Base-by-base conservation (phyloP, 345 rosid species). In the Microcos paniculata region DNA sequence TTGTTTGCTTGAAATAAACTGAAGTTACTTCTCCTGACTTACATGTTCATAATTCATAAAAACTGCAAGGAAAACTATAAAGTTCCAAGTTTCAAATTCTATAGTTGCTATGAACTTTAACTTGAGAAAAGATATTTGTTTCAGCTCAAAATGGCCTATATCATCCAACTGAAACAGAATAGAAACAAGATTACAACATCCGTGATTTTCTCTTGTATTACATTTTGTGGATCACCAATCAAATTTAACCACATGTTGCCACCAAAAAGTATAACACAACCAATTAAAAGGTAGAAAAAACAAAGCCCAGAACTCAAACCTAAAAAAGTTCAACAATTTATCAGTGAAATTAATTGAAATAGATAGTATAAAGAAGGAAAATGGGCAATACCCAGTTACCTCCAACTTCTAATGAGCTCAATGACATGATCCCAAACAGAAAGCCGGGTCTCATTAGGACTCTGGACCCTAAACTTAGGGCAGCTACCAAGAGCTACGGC, bases 401-500 rank as follows among this genome's bases (percentile, higher is more conserved):
- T 93, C 63, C 87, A 78, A 76, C 78, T 79, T 55, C 78, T 81
- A 78, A 93, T 62, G 75, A 92, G 96, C 74, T 92, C 88, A 59
- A 92, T 62, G 7, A 81, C 69, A 78, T 90, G 93, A 67, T 90
- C 76, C 97, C 98, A 96, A 79, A 88, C 93, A 0, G 94, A 80
- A 71, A 81, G 1, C 40, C 96, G 84, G 18, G 93, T 87, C 78
- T 86, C 89, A 21, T 74, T 81, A 8, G 97, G 85, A 15, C 10
- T 79, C 64, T 65, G 79, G 75, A 96, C 95, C 90, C 99, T 88
- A 76, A 96, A 92, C 81, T 93, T 96, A 3, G 99, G 98, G 84
- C 99, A 96, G 77, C 97, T 96, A 6, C 97, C 99, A 11, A 96
- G 96, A 73, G 87, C 95, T 18, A 96, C 88, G 2, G 98, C 99